A percentile compares a stretch with the other conserved stretches of the same genome.
Evolutionary conservation across 331 rosid species (phyloP).

Genomic region (Erythrophleum ivorense): DNA sequence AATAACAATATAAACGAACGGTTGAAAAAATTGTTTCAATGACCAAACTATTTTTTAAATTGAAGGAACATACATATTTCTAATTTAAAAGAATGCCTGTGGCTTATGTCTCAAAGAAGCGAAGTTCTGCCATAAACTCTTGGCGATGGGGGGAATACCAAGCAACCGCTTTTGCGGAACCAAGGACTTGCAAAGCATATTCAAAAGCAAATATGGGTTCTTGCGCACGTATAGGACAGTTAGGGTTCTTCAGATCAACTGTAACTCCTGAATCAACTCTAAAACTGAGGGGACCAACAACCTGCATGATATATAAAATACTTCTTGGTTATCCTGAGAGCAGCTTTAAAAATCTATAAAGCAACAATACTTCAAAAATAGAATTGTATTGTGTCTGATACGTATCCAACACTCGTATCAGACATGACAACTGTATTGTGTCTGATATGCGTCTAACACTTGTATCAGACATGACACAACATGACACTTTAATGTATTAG

Average conservation of each 20-base stretch:
- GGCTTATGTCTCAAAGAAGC: slow-evolving; percentile 73
- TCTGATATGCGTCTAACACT: no score
- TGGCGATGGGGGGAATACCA: slow-evolving; percentile 88
- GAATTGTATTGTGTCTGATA: not conserved
- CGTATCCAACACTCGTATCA: not conserved
- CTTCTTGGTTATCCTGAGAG: slow-evolving; percentile 12
- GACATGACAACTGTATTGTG: no score
- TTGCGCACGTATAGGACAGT: slow-evolving; percentile 47
- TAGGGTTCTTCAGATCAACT: slow-evolving; percentile 61
- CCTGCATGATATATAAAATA: slow-evolving; percentile 54
- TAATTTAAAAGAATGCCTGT: slow-evolving; percentile 23
- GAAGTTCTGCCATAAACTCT: slow-evolving; percentile 94
- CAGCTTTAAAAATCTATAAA: slow-evolving; percentile 12
- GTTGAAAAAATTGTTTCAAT: slow-evolving; percentile 17
- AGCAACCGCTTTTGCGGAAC: slow-evolving; percentile 94
- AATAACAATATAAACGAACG: not conserved
- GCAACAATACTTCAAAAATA: not conserved
- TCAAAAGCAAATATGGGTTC: slow-evolving; percentile 82
- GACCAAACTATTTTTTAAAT: slow-evolving; percentile 16
- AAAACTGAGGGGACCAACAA: slow-evolving; percentile 84
- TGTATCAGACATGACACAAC: no score
- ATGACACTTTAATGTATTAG: no score
- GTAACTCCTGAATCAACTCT: slow-evolving; percentile 79
- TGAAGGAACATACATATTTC: slow-evolving; percentile 23
- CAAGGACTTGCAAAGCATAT: slow-evolving; percentile 83